phyloP scores from a whole-genome alignment of 257 asterid species.

The Vinca minor region DNA sequence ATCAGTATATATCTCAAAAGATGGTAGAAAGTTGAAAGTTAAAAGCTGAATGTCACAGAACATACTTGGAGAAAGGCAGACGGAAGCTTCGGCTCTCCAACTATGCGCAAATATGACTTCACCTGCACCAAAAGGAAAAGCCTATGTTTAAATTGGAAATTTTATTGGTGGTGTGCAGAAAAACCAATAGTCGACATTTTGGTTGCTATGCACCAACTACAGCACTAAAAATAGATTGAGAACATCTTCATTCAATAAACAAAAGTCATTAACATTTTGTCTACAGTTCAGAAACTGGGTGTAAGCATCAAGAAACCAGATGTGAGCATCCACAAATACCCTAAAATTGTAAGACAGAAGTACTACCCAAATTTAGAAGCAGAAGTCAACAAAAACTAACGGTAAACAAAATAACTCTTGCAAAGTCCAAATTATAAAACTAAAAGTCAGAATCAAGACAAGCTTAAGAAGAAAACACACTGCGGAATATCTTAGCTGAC shows the following conservation, averaged over 20 bases:
- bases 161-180: too few relatives aligned
- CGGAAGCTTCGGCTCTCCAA: conserved; percentile 92
- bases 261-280: background rate
- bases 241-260: background rate
- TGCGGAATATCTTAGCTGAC: conserved; percentile 90
- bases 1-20: background rate
- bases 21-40: background rate
- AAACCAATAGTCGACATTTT: background rate
- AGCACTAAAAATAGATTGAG: background rate
- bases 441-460: conserved; percentile 9
- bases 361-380: background rate
- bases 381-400: background rate
- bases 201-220: background rate
- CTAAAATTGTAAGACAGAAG: background rate
- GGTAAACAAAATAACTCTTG: too few relatives aligned
- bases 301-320: background rate
- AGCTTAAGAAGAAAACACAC: conserved; percentile 46
- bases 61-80: conserved; percentile 90
- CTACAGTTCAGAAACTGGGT: background rate
- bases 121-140: conserved; percentile 61
- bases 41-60: conserved; percentile 12
- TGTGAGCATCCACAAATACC: too few relatives aligned
- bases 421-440: background rate
- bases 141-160: too few relatives aligned
- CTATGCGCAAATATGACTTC: conserved; percentile 78